These are phyloP conservation scores for Boletus tomentosulus DNA, from an alignment of 768 basidiomycete species.

Conservation along the genomic window DNA sequence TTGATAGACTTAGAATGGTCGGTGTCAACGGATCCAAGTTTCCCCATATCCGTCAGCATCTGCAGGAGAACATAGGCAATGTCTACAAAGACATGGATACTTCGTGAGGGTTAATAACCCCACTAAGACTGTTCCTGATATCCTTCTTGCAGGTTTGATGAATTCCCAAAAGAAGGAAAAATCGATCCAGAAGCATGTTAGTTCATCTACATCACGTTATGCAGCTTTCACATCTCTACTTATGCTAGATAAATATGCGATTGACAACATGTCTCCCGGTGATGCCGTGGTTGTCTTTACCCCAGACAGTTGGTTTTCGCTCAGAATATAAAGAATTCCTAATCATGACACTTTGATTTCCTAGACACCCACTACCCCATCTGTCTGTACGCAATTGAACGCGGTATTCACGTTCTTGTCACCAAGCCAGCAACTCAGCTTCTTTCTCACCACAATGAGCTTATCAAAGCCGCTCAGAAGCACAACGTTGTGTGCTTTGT, in stretches of 20 bases:
- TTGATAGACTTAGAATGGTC: constrained; percentile 78
- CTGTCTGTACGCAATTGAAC: constrained; percentile 81
- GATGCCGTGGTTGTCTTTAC: constrained; percentile 94
- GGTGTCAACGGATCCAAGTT: constrained; percentile 88
- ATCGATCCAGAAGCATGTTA: constrained; percentile 79
- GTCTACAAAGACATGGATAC: constrained; percentile 88
- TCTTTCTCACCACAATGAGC: constrained; percentile 73
- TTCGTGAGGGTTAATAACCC: constrained; percentile 44
- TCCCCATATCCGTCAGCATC: constrained; percentile 77
- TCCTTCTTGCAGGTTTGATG: constrained; percentile 55
- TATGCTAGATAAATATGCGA: constrained; percentile 73
- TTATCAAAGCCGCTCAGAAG: constrained; percentile 73
- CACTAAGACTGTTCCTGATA: background rate
- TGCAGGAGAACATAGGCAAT: constrained; percentile 75
- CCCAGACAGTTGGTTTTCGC: constrained; percentile 64
- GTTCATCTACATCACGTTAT: constrained; percentile 24
- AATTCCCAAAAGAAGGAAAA: constrained; percentile 67
- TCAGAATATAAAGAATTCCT: background rate
- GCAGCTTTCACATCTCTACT: background rate
- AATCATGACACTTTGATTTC: background rate
- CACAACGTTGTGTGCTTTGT: constrained; percentile 86
- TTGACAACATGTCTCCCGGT: constrained; percentile 71
- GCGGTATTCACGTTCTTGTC: constrained; percentile 81
- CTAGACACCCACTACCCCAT: constrained; percentile 82
- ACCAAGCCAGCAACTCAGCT: constrained; percentile 92